Evolutionary conservation across 768 basidiomycete species (phyloP), one percentile per base, ranked within the genome.

Genomic region (Lactarius pseudohatsudake): DNA sequence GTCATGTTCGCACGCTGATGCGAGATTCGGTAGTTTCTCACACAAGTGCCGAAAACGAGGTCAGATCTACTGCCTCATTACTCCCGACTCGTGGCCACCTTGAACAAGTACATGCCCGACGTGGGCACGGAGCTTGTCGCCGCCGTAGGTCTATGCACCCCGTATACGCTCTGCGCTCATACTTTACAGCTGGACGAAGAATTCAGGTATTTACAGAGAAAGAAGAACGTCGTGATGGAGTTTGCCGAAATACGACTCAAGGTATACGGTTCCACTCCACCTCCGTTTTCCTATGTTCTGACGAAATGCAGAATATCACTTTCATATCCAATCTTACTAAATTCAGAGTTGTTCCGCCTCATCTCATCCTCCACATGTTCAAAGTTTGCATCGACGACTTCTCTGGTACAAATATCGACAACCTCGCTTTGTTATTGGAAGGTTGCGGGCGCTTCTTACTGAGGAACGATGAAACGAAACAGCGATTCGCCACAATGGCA

Each of bases 371-470:
- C 57, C 96, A 98, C 75, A 90, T 94, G 72, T 91, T 96, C 81
- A 98, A 98, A 85, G 94, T 96, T 59, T 96, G 93, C 76, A 79
- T 98, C 72, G 96, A 98, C 74, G 96, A 98, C 75, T 94, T 99
- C 72, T 88, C 89, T 1, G 92, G 91, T 2, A 86, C 87, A 22
- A 99, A 98, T 72, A 84, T 99, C 41, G 97, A 98, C 74, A 98
- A 94, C 72, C 82, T 97, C 20, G 92, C 96, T 16, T 82, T 95
- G 65, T 79, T 98, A 13, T 79, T 99, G 62, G 97, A 99, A 76
- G 91, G 90, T 0, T 98, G 97, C 73, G 97, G 97, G 2, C 83
- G 97, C 28, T 99, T 93, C 76, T 76, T 99, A 41, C 79, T 98
- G 40, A 82, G 95, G 64, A 90, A 86, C 67, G 94, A 98, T 65